Conservation (phyloP, 1,284 basidiomycete species). For the Apiotrichum laibachii region DNA sequence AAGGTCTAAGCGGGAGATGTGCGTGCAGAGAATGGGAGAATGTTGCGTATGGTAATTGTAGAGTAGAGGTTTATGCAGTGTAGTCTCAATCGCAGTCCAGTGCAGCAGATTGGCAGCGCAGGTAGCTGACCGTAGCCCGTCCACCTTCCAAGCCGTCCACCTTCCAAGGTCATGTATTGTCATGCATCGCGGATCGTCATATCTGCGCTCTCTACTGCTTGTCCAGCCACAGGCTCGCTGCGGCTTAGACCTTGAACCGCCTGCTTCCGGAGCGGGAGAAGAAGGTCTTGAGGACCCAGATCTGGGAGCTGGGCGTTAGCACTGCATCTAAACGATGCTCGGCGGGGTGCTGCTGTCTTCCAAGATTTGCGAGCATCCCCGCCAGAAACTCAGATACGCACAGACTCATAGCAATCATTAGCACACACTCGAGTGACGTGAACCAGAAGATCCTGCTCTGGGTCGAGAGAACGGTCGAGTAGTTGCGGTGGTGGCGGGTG, state of each 20-base stretch:
- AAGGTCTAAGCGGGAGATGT: background rate
- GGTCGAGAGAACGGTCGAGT: constrained; percentile 42
- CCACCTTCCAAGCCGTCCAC: too few species aligned
- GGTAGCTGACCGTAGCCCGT: background rate
- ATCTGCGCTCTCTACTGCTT: background rate
- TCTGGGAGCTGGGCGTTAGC: constrained; percentile 63
- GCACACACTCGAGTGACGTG: constrained; percentile 70
- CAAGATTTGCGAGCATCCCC: too few species aligned
- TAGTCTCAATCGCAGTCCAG: constrained; percentile 1
- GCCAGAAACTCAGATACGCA: constrained; percentile 24
- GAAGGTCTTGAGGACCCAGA: constrained; percentile 88
- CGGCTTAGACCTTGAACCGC: constrained; percentile 27
- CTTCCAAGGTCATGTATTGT: constrained; percentile 1
- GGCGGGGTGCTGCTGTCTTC: too few species aligned
- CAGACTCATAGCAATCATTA: constrained; percentile 72
- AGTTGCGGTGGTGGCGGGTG: constrained; percentile 41
- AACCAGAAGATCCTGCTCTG: constrained; percentile 76
- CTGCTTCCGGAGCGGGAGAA: constrained; percentile 73
- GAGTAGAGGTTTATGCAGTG: constrained; percentile 3
- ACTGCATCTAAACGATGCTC: background rate
- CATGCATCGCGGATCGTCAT: constrained; percentile 6
- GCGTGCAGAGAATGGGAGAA: background rate
- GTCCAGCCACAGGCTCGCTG: background rate
- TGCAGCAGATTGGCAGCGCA: background rate
- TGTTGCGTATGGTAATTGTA: background rate